Conservation (phyloP, 352 stramenopile species). For the Globisporangium middletonii region DNA sequence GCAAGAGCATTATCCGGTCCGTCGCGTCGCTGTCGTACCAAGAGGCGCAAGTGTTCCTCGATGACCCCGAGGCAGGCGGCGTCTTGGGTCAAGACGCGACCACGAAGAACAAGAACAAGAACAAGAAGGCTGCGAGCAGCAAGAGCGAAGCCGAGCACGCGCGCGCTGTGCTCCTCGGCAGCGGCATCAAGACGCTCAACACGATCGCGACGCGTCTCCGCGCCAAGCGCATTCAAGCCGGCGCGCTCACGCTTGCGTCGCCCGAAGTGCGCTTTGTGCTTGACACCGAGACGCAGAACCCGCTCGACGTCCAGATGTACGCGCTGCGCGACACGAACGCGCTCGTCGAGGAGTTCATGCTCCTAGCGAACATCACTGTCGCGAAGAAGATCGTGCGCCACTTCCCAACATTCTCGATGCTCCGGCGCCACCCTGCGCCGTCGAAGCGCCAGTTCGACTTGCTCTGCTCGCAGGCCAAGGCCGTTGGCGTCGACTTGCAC, state of each 20-base stretch:
- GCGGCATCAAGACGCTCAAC: constrained; percentile 89
- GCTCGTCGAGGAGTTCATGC: constrained; percentile 99
- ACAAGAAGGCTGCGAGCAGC: constrained; percentile 30
- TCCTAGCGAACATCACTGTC: constrained; percentile 98
- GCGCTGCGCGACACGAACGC: constrained; percentile 93
- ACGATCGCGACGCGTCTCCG: constrained; percentile 89
- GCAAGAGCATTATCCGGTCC: constrained; percentile 97
- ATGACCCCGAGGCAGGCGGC: constrained; percentile 64
- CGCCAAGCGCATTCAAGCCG: constrained; percentile 92
- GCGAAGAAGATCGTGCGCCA: constrained; percentile 92
- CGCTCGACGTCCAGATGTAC: constrained; percentile 97
- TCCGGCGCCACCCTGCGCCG: constrained; percentile 93
- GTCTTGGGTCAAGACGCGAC: constrained; percentile 29
- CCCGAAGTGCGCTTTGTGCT: constrained; percentile 96
- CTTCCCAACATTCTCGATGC: constrained; percentile 93
- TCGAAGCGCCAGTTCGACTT: constrained; percentile 93
- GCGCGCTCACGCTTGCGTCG: constrained; percentile 96
- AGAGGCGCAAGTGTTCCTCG: constrained; percentile 95
- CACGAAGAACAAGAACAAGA: constrained; percentile 20
- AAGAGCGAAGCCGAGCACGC: constrained; percentile 8
- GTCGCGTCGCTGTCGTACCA: constrained; percentile 96
- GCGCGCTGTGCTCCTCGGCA: constrained; percentile 51
- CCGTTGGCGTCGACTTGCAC: constrained; percentile 71
- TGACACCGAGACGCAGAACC: constrained; percentile 98
- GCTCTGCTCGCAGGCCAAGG: constrained; percentile 72